Evolutionary conservation across 2,329 filamentous ascomycete species (phyloP).

Genomic region (Colletotrichum incanum): DNA sequence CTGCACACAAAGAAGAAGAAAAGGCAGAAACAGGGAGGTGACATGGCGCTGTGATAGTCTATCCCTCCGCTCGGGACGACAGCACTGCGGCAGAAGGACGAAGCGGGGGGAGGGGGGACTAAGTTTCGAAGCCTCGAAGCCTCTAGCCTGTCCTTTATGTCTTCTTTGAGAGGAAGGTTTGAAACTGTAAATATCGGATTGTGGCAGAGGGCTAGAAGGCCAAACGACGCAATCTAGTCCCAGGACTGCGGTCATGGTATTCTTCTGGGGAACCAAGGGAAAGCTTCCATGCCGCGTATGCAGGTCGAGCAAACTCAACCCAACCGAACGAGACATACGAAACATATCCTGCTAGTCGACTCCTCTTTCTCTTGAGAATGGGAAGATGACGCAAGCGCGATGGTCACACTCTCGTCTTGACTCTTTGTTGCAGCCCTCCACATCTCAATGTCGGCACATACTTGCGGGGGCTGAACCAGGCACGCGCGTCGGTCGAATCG

Average conservation of each 20-base stretch:
- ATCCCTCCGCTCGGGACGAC: conserved; percentile 19
- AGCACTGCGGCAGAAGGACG: not conserved
- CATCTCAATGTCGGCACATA: not conserved
- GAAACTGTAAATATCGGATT: conserved; percentile 39
- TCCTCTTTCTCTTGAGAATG: not conserved
- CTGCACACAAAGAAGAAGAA: conserved; percentile 18
- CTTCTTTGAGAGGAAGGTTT: conserved; percentile 6
- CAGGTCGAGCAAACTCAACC: conserved; percentile 19
- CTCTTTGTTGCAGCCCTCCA: not conserved
- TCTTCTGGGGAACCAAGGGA: not conserved
- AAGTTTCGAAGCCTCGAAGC: conserved; percentile 13
- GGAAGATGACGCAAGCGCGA: conserved; percentile 15
- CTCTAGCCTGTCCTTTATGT: conserved; percentile 14
- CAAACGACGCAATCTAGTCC: conserved; percentile 8
- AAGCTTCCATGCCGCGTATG: conserved; percentile 21
- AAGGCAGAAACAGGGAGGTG: conserved; percentile 3
- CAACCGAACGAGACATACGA: conserved; percentile 8
- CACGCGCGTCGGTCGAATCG: not conserved
- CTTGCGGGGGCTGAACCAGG: not conserved
- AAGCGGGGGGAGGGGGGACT: not conserved
- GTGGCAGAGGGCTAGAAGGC: not conserved
- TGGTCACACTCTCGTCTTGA: not conserved
- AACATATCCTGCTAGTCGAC: not conserved
- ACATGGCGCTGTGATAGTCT: conserved; percentile 13
- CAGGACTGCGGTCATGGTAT: conserved; percentile 27